A percentile compares a stretch with the other conserved stretches of the same genome.
Conservation (phyloP, 148 eudicot genomes). For the Selenicereus undatus region DNA sequence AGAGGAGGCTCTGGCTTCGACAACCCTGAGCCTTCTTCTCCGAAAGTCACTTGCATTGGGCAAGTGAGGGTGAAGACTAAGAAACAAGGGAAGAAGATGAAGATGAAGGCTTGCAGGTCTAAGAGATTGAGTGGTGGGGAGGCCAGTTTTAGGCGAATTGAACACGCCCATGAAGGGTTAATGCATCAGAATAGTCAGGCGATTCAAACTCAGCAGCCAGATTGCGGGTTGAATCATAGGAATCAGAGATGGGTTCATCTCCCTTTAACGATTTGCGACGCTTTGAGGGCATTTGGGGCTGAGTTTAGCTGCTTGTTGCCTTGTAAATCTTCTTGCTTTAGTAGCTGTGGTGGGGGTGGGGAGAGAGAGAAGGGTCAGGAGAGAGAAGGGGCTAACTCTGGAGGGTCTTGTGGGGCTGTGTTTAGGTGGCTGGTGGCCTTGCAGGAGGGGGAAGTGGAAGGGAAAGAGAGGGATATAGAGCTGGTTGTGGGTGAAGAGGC, state of each 20-base stretch:
- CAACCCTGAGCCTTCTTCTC: constrained; percentile 82
- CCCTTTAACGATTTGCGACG: constrained; percentile 74
- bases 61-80: constrained; percentile 82
- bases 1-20: constrained; percentile 50
- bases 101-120: constrained; percentile 38
- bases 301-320: constrained; percentile 80
- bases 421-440: constrained; percentile 73
- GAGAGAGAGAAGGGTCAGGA: constrained; percentile 10
- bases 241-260: constrained; percentile 88
- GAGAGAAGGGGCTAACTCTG: not conserved
- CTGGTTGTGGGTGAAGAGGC: constrained; percentile 49
- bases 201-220: constrained; percentile 24
- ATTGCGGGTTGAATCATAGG: constrained; percentile 32
- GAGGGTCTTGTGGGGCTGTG: constrained; percentile 45
- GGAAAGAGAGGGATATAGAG: constrained; percentile 55
- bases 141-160: constrained; percentile 47
- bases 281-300: constrained; percentile 57
- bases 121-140: constrained; percentile 34
- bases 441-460: constrained; percentile 46
- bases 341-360: constrained; percentile 5
- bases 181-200: constrained; percentile 17
- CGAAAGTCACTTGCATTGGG: constrained; percentile 92
- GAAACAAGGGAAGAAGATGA: constrained; percentile 59
- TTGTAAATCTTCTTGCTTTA: constrained; percentile 59
- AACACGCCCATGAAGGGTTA: constrained; percentile 18